Evolutionary conservation across 495 filamentous ascomycete genomes (phyloP).

Genomic region (Collariella sp.): DNA sequence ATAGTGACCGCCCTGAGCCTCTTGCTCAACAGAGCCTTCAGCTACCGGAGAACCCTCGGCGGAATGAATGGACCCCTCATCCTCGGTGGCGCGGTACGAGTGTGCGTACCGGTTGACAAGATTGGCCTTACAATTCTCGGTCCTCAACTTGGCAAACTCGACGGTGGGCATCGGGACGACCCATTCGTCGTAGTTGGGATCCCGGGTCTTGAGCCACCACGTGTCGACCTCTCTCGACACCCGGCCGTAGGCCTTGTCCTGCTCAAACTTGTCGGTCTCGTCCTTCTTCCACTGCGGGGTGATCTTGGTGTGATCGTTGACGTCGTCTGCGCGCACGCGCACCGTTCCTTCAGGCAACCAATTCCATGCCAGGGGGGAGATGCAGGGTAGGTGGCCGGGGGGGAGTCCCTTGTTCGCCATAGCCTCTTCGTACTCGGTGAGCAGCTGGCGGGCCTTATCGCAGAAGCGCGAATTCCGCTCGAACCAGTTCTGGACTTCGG

Average conservation of each 20-base stretch:
- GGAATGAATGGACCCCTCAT: constrained; percentile 48
- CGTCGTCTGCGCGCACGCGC: constrained; percentile 24
- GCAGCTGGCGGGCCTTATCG: constrained; percentile 32
- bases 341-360: constrained; percentile 31
- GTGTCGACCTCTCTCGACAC: constrained; percentile 50
- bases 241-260: constrained; percentile 43
- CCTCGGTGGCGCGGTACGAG: constrained; percentile 52
- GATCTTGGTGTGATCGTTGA: constrained; percentile 26
- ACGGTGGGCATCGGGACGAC: constrained; percentile 43
- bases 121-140: constrained; percentile 40
- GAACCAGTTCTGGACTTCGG: constrained; percentile 41
- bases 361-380: constrained; percentile 34
- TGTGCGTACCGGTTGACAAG: constrained; percentile 41
- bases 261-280: constrained; percentile 41
- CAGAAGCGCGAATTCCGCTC: constrained; percentile 45
- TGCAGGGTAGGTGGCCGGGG: constrained; percentile 29
- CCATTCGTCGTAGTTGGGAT: constrained; percentile 47
- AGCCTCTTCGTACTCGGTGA: constrained; percentile 32
- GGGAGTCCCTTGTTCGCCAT: constrained; percentile 19
- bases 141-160: constrained; percentile 42
- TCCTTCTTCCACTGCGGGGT: constrained; percentile 37
- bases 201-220: constrained; percentile 48
- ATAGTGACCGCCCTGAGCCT: constrained; percentile 35
- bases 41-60: constrained; percentile 25
- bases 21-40: constrained; percentile 45